These are phyloP conservation scores for Lecanoromycetidae sp. DNA, from an alignment of 2,329 filamentous ascomycete genomes.

Conservation along the genomic window DNA sequence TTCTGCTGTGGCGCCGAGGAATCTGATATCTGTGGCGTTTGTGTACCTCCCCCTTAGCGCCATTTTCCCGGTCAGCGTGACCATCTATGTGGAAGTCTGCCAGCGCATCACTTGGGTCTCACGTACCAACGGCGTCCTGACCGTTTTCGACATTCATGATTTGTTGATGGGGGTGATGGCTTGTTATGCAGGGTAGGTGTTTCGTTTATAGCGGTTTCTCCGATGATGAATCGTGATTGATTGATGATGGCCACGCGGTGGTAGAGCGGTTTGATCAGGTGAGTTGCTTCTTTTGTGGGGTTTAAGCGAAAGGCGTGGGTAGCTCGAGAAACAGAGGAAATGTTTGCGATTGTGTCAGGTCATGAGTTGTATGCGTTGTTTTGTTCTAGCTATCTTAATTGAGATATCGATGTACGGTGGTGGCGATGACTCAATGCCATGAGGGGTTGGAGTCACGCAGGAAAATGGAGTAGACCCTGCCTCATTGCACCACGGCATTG, in stretches of 20 bases:
- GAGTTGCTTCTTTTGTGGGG: too few relatives aligned
- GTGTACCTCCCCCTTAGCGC: too few relatives aligned
- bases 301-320: neutral
- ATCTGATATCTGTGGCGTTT: slow-evolving; percentile 3
- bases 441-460: too few relatives aligned
- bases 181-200: neutral
- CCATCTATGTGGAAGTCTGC: neutral
- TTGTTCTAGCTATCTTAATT: too few relatives aligned
- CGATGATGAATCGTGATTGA: neutral
- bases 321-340: neutral
- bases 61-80: too few relatives aligned
- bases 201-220: neutral
- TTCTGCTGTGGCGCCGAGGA: neutral
- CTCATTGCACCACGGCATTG: too few relatives aligned
- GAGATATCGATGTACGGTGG: too few relatives aligned
- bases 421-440: neutral
- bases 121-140: slow-evolving; percentile 3
- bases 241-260: too few relatives aligned
- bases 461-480: too few relatives aligned
- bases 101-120: slow-evolving; percentile 5
- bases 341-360: too few relatives aligned
- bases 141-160: slow-evolving; percentile 2
- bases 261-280: neutral
- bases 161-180: slow-evolving; percentile 1
- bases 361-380: too few relatives aligned